Evolutionary conservation across 2,329 filamentous ascomycete species (phyloP), one percentile per base, ranked within the genome.

Genomic region (Ceratocystis ficicola): DNA sequence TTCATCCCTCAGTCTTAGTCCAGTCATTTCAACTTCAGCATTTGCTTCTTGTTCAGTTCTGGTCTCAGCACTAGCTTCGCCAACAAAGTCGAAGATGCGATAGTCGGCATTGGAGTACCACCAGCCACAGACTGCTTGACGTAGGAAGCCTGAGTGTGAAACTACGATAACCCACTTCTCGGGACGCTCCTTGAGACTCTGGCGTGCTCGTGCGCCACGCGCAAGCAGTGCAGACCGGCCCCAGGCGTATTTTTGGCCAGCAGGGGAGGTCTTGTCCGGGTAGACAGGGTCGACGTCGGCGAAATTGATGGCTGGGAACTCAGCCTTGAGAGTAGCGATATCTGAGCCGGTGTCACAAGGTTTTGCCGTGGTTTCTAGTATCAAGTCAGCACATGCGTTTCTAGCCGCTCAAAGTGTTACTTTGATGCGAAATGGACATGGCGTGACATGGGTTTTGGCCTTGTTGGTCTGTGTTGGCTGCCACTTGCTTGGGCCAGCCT

Each of bases 161-260:
- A 88, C 84, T 0, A 88, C 84, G 8, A 85, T 77, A 65, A 88
- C 78, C 63, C 85, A 77, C 69, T 83, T 82, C 73, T 88, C 85
- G 0, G 80, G 79, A 0, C 85, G 77, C 12, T 70, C 69, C 68
- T 80, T 76, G 28, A 88, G 75, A 30, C 77, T 75, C 41, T 75
- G 73, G 1, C 87, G 76, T 52, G 77, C 78, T 0, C 73, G 72
- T 69, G 80, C 78, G 0, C 80, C 86, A 12, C 86, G 81, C 0
- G 75, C 76, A 3, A 87, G 72, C 46, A 88, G 78, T 30, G 81
- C 79, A 2, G 71, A 70, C 48, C 76, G 77, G 1, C 77, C 82
- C 74, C 81, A 83, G 20, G 78, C 80, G 72, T 86, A 88, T 5
- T 72, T 72, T 20, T 70, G 69, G 0, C 73, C 80, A 0, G 72